Conservation (phyloP, 768 basidiomycete genomes). For the Rhizopogon salebrosus region DNA sequence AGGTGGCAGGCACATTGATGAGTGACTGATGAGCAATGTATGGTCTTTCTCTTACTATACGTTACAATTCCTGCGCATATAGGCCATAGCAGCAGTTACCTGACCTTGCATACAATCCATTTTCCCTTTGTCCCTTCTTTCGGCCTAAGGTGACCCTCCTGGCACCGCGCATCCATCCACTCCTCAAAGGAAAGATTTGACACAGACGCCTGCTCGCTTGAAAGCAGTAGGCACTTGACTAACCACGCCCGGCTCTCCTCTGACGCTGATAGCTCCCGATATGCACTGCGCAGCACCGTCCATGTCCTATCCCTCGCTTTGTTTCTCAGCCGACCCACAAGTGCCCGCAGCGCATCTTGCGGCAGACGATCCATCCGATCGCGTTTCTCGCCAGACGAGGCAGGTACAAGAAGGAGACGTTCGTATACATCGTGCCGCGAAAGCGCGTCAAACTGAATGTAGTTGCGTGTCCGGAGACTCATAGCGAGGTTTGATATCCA, state of each 20-base stretch:
- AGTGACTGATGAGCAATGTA: too few relatives aligned
- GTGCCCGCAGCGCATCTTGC: slow-evolving; percentile 36
- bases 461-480: slow-evolving; percentile 50
- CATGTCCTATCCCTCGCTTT: slow-evolving; percentile 54
- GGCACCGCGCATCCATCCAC: slow-evolving; percentile 47
- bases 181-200: slow-evolving; percentile 32
- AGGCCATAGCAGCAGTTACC: slow-evolving; percentile 17
- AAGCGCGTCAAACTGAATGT: slow-evolving; percentile 44
- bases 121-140: slow-evolving; percentile 51
- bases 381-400: slow-evolving; percentile 1
- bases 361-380: slow-evolving; percentile 19
- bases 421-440: slow-evolving; percentile 28
- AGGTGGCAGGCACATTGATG: too few relatives aligned
- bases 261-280: slow-evolving; percentile 49
- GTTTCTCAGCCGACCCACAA: slow-evolving; percentile 42
- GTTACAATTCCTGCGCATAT: too few relatives aligned
- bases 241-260: slow-evolving; percentile 44
- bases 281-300: slow-evolving; percentile 54
- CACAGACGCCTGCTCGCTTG: slow-evolving; percentile 26
- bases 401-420: slow-evolving; percentile 11
- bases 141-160: slow-evolving; percentile 42
- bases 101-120: slow-evolving; percentile 58
- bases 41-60: too few relatives aligned
- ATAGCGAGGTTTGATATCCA: slow-evolving; percentile 55
- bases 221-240: slow-evolving; percentile 40